These are phyloP conservation scores for Russula virescens DNA, from an alignment of 768 basidiomycete species.

Conservation along the genomic window DNA sequence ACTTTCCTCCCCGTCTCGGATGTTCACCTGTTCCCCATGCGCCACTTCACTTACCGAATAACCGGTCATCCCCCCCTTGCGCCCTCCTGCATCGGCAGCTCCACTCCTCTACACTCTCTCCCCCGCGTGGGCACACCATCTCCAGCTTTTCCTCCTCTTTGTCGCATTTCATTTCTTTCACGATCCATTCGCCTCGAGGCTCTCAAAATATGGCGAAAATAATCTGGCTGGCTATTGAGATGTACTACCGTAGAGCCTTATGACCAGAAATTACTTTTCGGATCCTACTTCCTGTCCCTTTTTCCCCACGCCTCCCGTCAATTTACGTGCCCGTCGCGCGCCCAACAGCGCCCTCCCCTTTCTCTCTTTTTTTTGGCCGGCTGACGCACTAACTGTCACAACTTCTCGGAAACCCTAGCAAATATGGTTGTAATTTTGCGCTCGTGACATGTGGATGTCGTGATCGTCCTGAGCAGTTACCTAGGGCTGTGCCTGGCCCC, in stretches of 20 bases:
- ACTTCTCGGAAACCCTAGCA: slow-evolving; percentile 12
- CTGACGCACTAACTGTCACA: slow-evolving; percentile 14
- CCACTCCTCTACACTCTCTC: neutral
- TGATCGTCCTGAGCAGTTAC: slow-evolving; percentile 1
- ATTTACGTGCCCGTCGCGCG: slow-evolving; percentile 13
- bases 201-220: neutral
- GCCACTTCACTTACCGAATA: slow-evolving; percentile 16
- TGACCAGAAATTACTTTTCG: neutral
- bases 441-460: slow-evolving; percentile 18
- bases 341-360: neutral
- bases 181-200: neutral
- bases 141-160: neutral
- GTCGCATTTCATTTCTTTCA: neutral
- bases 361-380: slow-evolving; percentile 3
- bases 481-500: slow-evolving; percentile 6
- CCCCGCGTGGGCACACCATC: neutral
- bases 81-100: neutral
- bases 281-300: neutral
- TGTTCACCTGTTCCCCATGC: slow-evolving; percentile 3
- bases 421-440: slow-evolving; percentile 16
- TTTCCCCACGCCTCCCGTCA: slow-evolving; percentile 11
- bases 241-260: neutral
- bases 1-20: slow-evolving; percentile 4
- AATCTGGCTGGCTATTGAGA: neutral
- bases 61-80: neutral